Evolutionary conservation across 2,329 filamentous ascomycete genomes (phyloP), one percentile per base, ranked within the genome.

Genomic region (Zelopaecilomyces penicillatus): DNA sequence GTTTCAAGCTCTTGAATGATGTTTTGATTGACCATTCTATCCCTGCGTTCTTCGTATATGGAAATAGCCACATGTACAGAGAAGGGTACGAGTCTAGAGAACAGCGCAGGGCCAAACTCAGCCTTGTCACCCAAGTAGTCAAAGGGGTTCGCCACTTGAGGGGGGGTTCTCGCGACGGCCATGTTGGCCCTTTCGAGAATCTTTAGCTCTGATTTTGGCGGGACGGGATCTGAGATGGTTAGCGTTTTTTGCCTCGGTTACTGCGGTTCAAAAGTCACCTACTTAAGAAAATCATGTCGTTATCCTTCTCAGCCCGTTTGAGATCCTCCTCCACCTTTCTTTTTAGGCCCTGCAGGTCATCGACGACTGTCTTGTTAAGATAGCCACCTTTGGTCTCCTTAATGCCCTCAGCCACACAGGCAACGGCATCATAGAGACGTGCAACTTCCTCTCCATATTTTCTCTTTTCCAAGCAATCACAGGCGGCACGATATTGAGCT

Each of bases 391-490:
- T 79, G 30, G 80, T 78, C 65, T 96, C 90, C 62, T 87, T 93
- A 47, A 98, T 67, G 0, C 87, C 93, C 51, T 96, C 87, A 40
- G 82, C 85, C 5, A 89, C 86, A 55, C 90, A 96, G 1, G 74
- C 72, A 45, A 95, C 74, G 44, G 88, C 87, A 57, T 97, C 91
- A 37, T 78, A 76, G 42, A 98, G 64, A 7, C 93, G 76, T 1
- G 93, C 88, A 19, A 98, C 84, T 68, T 98, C 93, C 61, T 98
- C 93, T 39, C 93, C 93, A 53, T 96, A 98, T 59, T 84, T 94
- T 41, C 85, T 75, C 74, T 95, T 97, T 66, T 97, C 93, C 10
- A 98, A 64, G 54, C 87, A 93, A 58, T 96, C 90, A 51, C 88
- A 83, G 0, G 93, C 88, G 28, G 91, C 88, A 10, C 93, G 76